These are phyloP conservation scores for Ochromonas danica DNA, from an alignment of 108 stramenopile species.

Conservation along the genomic window DNA sequence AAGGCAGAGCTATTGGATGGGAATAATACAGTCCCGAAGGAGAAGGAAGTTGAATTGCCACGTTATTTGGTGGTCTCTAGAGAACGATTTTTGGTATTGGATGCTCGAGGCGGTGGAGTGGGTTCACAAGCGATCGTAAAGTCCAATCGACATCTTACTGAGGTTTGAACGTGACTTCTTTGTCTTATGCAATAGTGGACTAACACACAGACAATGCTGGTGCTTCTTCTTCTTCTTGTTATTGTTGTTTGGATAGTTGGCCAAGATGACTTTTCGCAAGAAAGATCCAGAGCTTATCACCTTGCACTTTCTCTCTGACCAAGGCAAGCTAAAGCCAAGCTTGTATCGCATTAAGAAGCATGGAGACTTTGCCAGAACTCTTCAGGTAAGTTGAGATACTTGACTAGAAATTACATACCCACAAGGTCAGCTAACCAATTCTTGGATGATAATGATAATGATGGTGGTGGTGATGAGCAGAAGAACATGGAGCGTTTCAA, in stretches of 20 bases:
- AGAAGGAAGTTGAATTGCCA: neutral
- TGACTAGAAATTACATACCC: too few relatives aligned
- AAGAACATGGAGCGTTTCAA: too few relatives aligned
- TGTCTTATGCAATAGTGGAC: too few relatives aligned
- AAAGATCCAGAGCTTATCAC: slow-evolving; percentile 23
- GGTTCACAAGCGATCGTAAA: slow-evolving; percentile 19
- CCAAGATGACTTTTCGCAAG: slow-evolving; percentile 8
- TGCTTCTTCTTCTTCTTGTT: neutral
- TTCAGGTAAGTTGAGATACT: too few relatives aligned
- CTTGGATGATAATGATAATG: too few relatives aligned
- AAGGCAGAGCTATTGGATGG: neutral
- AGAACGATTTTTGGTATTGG: slow-evolving; percentile 26
- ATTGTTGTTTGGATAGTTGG: neutral
- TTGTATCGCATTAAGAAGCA: too few relatives aligned
- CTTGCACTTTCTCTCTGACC: neutral
- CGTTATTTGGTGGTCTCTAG: slow-evolving; percentile 19
- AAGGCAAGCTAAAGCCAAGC: too few relatives aligned
- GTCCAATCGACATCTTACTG: slow-evolving; percentile 29
- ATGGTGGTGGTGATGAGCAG: too few relatives aligned
- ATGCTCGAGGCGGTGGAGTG: slow-evolving; percentile 14
- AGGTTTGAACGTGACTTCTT: neutral
- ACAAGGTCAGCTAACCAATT: too few relatives aligned
- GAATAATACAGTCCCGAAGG: neutral
- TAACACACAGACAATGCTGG: too few relatives aligned
- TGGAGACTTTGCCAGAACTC: too few relatives aligned